Conservation (phyloP, 2,329 filamentous ascomycete genomes). For the Aspergillus puulaauensis region DNA sequence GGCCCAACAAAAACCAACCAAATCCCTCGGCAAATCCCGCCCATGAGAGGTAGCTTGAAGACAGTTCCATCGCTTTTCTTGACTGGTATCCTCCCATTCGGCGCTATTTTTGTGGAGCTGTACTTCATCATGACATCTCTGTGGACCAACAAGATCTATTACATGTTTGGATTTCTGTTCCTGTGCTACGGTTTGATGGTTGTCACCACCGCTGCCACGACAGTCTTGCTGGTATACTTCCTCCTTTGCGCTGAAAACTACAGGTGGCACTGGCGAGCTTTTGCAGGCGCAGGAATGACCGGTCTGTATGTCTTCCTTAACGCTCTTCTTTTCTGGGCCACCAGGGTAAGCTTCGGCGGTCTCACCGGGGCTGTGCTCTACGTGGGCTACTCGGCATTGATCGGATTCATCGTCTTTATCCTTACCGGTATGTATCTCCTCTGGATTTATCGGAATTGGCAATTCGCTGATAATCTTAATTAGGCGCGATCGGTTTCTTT, state of each 20-base stretch:
- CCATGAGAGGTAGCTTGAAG: slow-evolving; percentile 76
- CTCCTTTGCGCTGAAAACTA: slow-evolving; percentile 95
- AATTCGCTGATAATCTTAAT: slow-evolving; percentile 8
- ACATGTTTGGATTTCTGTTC: slow-evolving; percentile 99
- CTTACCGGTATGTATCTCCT: slow-evolving; percentile 71
- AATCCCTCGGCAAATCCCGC: slow-evolving; percentile 94
- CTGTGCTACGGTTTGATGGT: slow-evolving; percentile 97
- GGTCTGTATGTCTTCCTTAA: slow-evolving; percentile 91
- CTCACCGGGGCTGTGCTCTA: slow-evolving; percentile 87
- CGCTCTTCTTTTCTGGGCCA: slow-evolving; percentile 86
- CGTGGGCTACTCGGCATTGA: slow-evolving; percentile 84
- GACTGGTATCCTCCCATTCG: slow-evolving; percentile 89
- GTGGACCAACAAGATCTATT: slow-evolving; percentile 98
- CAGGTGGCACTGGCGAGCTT: slow-evolving; percentile 97
- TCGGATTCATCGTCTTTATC: slow-evolving; percentile 90
- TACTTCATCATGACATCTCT: slow-evolving; percentile 99
- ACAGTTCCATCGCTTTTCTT: slow-evolving; percentile 87
- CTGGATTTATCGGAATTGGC: background rate
- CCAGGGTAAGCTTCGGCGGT: slow-evolving; percentile 80
- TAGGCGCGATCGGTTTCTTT: slow-evolving; percentile 93
- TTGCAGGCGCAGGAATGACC: slow-evolving; percentile 85
- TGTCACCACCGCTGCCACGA: slow-evolving; percentile 88
- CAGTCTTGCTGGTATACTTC: slow-evolving; percentile 94
- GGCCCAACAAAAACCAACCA: slow-evolving; percentile 93
- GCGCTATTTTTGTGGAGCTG: slow-evolving; percentile 95